These are phyloP conservation scores for Trichosanthes cucumerina DNA, from an alignment of 306 rosid genomes.

Conservation along the genomic window DNA sequence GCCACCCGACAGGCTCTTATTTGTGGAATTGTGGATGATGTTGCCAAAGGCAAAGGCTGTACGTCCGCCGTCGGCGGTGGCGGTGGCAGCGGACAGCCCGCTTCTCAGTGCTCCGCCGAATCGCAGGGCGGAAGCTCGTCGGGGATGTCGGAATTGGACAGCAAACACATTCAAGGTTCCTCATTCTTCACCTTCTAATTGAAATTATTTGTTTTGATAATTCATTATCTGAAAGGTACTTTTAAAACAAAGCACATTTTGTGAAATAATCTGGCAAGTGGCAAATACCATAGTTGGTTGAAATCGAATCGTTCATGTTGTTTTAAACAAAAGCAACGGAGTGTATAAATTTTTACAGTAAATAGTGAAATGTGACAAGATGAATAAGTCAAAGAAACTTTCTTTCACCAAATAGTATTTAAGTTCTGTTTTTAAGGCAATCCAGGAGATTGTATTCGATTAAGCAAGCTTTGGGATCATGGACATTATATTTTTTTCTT, in stretches of 20 bases:
- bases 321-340: background rate
- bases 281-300: background rate
- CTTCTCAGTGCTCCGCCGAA: conserved; percentile 62
- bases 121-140: conserved; percentile 82
- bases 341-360: background rate
- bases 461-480: no score
- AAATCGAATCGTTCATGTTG: background rate
- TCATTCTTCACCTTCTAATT: background rate
- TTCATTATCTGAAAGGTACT: background rate
- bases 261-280: background rate
- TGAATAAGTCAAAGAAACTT: background rate
- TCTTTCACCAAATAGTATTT: background rate
- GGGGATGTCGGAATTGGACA: conserved; percentile 73
- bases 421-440: background rate
- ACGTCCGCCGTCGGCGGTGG: background rate
- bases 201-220: no score
- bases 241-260: background rate
- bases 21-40: conserved; percentile 17
- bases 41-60: conserved; percentile 32
- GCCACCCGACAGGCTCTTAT: conserved; percentile 34
- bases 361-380: background rate
- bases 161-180: conserved; percentile 55
- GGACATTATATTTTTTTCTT: no score
- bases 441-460: background rate
- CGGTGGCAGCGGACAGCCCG: conserved; percentile 28